Percentiles rank a stretch among this genome's conserved stretches.
Evolutionary conservation across 164 flowering plant species (phyloP).

Genomic region (Liquidambar formosana): DNA sequence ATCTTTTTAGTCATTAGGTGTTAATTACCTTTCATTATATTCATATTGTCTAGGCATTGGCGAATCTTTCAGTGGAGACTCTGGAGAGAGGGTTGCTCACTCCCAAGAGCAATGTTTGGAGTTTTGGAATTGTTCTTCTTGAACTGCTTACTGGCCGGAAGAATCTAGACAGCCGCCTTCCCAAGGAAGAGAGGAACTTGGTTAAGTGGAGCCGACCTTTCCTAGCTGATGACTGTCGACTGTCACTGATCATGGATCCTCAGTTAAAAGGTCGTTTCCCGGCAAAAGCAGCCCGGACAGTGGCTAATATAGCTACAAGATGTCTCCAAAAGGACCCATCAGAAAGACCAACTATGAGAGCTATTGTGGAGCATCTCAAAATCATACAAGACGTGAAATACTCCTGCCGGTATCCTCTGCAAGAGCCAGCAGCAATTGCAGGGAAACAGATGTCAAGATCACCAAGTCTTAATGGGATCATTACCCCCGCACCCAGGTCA

Average conservation of each 20-base stretch:
- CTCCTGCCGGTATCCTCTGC: conserved; percentile 71
- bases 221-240: conserved; percentile 74
- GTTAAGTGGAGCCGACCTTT: conserved; percentile 89
- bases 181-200: conserved; percentile 85
- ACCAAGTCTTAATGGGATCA: conserved; percentile 73
- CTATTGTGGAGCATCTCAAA: conserved; percentile 68
- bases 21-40: not conserved
- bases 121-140: conserved; percentile 88
- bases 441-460: conserved; percentile 70
- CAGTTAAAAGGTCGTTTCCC: conserved; percentile 85
- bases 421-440: conserved; percentile 63
- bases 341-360: conserved; percentile 92
- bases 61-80: conserved; percentile 84
- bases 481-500: conserved; percentile 40
- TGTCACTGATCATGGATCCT: conserved; percentile 91
- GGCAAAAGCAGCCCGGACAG: conserved; percentile 67
- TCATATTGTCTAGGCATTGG: conserved; percentile 49
- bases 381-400: conserved; percentile 77
- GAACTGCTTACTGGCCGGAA: conserved; percentile 88
- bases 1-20: too few species aligned
- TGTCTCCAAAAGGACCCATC: conserved; percentile 89
- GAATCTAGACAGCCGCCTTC: conserved; percentile 67
- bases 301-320: conserved; percentile 76
- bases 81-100: conserved; percentile 82
- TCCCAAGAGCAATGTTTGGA: conserved; percentile 96